phyloP scores from a whole-genome alignment of 2,329 filamentous ascomycete genomes.

The Cladorrhinum sp. region DNA sequence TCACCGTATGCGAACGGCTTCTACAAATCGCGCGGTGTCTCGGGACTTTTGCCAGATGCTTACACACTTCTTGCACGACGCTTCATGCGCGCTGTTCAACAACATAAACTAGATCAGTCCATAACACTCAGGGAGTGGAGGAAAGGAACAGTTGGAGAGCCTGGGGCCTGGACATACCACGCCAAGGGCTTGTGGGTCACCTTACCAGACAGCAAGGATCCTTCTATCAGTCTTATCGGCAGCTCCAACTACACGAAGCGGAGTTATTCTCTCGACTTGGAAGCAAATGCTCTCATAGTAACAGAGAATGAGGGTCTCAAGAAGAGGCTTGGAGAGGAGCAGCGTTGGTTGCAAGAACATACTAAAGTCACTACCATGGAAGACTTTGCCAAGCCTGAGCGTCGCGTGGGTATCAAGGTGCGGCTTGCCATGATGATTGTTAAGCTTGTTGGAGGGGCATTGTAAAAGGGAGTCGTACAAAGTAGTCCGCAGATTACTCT shows the following conservation, averaged over 20 bases:
- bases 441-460: constrained; percentile 76
- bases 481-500: not conserved
- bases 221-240: constrained; percentile 79
- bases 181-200: constrained; percentile 95
- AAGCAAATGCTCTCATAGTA: constrained; percentile 82
- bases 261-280: constrained; percentile 87
- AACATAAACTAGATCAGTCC: constrained; percentile 46
- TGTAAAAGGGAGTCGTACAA: constrained; percentile 45
- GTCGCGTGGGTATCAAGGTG: constrained; percentile 82
- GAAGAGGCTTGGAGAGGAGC: constrained; percentile 71
- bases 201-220: constrained; percentile 61
- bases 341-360: constrained; percentile 74
- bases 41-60: constrained; percentile 83
- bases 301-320: constrained; percentile 74
- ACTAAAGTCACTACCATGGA: constrained; percentile 66
- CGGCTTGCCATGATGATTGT: constrained; percentile 93
- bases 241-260: constrained; percentile 95
- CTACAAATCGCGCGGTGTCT: constrained; percentile 82
- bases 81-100: constrained; percentile 64
- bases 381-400: constrained; percentile 77
- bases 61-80: constrained; percentile 84
- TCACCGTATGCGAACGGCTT: constrained; percentile 95
- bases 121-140: constrained; percentile 87
- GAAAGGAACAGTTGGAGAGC: constrained; percentile 73
- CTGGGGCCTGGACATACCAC: constrained; percentile 93